Evolutionary conservation across 768 basidiomycete genomes (phyloP).

Genomic region (Suillus discolor): DNA sequence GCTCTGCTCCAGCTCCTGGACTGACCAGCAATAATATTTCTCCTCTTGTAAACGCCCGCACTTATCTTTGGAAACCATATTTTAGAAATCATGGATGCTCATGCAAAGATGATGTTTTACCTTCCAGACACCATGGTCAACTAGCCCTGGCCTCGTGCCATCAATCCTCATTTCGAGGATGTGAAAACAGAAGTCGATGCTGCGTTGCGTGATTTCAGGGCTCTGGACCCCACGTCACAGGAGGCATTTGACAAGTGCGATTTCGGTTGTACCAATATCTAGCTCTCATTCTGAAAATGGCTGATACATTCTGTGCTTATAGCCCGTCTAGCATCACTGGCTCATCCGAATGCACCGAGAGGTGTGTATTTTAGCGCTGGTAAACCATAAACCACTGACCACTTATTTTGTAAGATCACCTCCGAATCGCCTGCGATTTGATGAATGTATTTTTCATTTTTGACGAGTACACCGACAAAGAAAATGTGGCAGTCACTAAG

Average conservation of each 20-base stretch:
- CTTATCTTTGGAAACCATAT: not conserved
- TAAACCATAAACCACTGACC: not conserved
- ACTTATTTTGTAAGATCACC: conserved; percentile 13
- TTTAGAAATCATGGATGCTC: not conserved
- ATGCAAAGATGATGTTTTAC: conserved; percentile 5
- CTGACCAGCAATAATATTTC: not conserved
- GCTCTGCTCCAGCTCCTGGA: too few relatives aligned
- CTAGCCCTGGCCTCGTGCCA: conserved; percentile 46
- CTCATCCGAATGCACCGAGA: conserved; percentile 7
- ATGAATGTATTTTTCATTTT: conserved; percentile 36
- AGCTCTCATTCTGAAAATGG: not conserved
- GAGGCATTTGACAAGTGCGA: conserved; percentile 44
- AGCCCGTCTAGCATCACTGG: conserved; percentile 10
- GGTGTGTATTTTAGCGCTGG: not conserved
- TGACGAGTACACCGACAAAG: conserved; percentile 34
- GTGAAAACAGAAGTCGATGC: conserved; percentile 37
- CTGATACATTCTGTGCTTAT: not conserved
- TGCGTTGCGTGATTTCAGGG: conserved; percentile 41
- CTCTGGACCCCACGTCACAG: conserved; percentile 38
- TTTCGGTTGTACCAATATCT: conserved; percentile 32
- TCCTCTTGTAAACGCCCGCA: not conserved
- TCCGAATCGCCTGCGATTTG: conserved; percentile 32
- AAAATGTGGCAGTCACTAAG: conserved; percentile 2
- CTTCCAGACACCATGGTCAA: conserved; percentile 41
- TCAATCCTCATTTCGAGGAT: conserved; percentile 41